phyloP scores from a whole-genome alignment of 331 rosid genomes.

The Erythrophleum ivorense region DNA sequence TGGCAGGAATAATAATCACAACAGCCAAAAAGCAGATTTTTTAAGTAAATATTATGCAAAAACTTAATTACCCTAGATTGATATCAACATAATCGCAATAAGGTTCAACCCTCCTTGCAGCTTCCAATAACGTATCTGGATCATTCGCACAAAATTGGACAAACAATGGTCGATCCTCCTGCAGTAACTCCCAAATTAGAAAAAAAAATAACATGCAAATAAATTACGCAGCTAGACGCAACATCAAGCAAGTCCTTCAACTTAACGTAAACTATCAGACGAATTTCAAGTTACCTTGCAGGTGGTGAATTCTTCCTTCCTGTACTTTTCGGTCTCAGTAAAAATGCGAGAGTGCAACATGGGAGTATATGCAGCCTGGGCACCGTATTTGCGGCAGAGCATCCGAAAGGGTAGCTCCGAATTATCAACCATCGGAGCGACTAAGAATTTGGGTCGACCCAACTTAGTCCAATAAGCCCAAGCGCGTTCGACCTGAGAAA shows the following conservation, averaged over 20 bases:
- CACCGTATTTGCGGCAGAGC: conserved; percentile 87
- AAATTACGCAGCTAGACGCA: not conserved
- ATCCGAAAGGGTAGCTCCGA: conserved; percentile 93
- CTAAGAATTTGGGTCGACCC: conserved; percentile 82
- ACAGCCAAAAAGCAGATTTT: not conserved
- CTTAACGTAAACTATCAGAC: not conserved
- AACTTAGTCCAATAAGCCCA: conserved; percentile 90
- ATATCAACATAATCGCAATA: conserved; percentile 91
- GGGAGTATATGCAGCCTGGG: conserved; percentile 54
- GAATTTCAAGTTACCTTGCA: conserved; percentile 59
- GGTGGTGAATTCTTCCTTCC: conserved; percentile 85
- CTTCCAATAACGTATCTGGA: conserved; percentile 75
- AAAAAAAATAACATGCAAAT: not conserved
- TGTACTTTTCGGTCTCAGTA: conserved; percentile 74
- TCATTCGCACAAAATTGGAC: conserved; percentile 98
- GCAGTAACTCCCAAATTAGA: conserved; percentile 1
- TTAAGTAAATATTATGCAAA: not conserved
- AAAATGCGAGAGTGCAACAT: conserved; percentile 59
- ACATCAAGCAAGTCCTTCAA: not conserved
- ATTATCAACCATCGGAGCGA: conserved; percentile 97
- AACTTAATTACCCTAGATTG: conserved; percentile 77
- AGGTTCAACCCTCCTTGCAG: conserved; percentile 80
- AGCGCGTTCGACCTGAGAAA: conserved; percentile 68
- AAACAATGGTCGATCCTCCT: conserved; percentile 78
- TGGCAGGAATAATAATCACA: not conserved